These are phyloP conservation scores for Prinsepia uniflora DNA, from an alignment of 306 rosid species.

Conservation along the genomic window DNA sequence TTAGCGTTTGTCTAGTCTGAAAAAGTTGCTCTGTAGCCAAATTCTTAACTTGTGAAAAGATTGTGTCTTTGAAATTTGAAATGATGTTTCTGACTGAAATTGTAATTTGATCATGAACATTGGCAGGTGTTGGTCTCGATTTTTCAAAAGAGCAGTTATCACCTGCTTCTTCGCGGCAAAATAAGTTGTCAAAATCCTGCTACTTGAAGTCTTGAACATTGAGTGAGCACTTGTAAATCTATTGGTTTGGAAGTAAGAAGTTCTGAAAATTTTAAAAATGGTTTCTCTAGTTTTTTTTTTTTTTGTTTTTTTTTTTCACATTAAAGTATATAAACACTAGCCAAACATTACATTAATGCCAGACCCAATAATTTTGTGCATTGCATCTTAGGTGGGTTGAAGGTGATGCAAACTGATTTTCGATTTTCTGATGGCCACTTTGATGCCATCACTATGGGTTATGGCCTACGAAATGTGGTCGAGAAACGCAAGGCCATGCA, in stretches of 20 bases:
- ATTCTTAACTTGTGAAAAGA: not conserved
- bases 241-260: slow-evolving; percentile 11
- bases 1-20: slow-evolving; percentile 68
- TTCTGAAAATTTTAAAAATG: not conserved
- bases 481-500: slow-evolving; percentile 62
- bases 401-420: slow-evolving; percentile 85
- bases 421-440: slow-evolving; percentile 66
- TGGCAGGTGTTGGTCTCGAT: slow-evolving; percentile 68
- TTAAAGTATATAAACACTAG: not conserved
- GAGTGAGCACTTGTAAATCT: slow-evolving; percentile 67
- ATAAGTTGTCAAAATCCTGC: slow-evolving; percentile 34
- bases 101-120: slow-evolving; percentile 5
- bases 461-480: slow-evolving; percentile 82
- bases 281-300: not conserved
- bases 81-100: not conserved
- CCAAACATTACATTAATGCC: slow-evolving; percentile 6
- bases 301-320: too few relatives aligned
- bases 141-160: slow-evolving; percentile 59
- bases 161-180: slow-evolving; percentile 58
- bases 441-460: slow-evolving; percentile 90
- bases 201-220: slow-evolving; percentile 59
- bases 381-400: slow-evolving; percentile 69
- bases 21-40: slow-evolving; percentile 38
- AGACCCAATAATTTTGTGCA: slow-evolving; percentile 14
- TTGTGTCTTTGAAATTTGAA: not conserved